Conservation (phyloP, 768 basidiomycete genomes). For the Mycena vulgaris region DNA sequence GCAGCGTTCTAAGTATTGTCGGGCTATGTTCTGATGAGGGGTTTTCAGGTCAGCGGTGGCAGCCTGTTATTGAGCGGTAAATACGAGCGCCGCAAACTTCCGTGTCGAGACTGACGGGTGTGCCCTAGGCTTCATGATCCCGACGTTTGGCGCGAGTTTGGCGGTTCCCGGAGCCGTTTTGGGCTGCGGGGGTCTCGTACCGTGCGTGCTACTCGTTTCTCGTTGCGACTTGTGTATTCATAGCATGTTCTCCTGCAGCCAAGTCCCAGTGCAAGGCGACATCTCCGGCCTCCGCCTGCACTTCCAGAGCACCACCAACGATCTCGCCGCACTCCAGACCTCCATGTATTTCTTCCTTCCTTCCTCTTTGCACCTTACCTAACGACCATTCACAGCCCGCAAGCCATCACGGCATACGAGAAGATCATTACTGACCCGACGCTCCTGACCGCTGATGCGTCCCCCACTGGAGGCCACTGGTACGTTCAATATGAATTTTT, state of each 20-base stretch:
- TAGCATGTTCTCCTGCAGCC: conserved; percentile 26
- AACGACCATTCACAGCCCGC: conserved; percentile 32
- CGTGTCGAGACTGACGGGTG: background rate
- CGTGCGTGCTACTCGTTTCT: conserved; percentile 32
- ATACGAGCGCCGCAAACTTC: background rate
- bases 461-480: conserved; percentile 46
- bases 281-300: conserved; percentile 43
- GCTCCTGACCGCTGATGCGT: conserved; percentile 46
- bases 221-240: background rate
- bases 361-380: background rate
- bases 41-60: conserved; percentile 44
- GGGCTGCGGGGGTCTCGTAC: conserved; percentile 45
- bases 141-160: conserved; percentile 42
- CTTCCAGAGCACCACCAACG: conserved; percentile 45
- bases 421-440: conserved; percentile 38
- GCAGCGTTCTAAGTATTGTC: no score
- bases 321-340: conserved; percentile 39
- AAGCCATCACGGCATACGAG: conserved; percentile 43
- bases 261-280: conserved; percentile 46
- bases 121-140: conserved; percentile 45
- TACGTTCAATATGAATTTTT: no score
- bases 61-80: conserved; percentile 45
- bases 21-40: no score
- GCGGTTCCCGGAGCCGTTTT: conserved; percentile 43
- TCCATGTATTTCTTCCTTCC: conserved; percentile 38